These are phyloP conservation scores for Fusarium sterilihyphosum DNA, from an alignment of 2,329 filamentous ascomycete genomes.

Conservation along the genomic window DNA sequence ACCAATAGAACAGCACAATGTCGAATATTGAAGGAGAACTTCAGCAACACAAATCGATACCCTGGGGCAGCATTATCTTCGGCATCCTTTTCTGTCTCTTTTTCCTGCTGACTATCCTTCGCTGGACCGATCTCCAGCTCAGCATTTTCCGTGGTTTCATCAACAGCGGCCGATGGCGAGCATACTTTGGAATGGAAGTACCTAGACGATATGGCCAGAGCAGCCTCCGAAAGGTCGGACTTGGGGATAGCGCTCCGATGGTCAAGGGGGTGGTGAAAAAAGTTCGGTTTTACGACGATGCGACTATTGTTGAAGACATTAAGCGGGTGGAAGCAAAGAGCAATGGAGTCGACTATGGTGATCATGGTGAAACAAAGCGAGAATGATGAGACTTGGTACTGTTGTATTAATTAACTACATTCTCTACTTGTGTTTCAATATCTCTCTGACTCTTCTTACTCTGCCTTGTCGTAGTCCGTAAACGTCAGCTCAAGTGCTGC, in stretches of 20 bases:
- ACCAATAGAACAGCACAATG: background rate
- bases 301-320: background rate
- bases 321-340: background rate
- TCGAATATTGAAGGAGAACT: background rate
- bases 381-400: background rate
- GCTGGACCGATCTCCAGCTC: background rate
- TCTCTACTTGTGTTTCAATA: background rate
- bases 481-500: background rate
- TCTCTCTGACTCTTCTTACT: background rate
- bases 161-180: background rate
- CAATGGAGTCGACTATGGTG: background rate
- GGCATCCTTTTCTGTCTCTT: background rate
- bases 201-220: too few species aligned
- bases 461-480: too few species aligned
- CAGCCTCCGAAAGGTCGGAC: background rate
- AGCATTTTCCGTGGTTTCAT: background rate
- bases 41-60: background rate
- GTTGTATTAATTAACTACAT: background rate
- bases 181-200: background rate
- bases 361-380: background rate
- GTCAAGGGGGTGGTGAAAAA: background rate
- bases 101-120: background rate
- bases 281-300: conserved; percentile 7
- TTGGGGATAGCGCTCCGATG: background rate
- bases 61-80: background rate